Evolutionary conservation across 768 basidiomycete species (phyloP).

Genomic region (Mycena sanguinolenta): DNA sequence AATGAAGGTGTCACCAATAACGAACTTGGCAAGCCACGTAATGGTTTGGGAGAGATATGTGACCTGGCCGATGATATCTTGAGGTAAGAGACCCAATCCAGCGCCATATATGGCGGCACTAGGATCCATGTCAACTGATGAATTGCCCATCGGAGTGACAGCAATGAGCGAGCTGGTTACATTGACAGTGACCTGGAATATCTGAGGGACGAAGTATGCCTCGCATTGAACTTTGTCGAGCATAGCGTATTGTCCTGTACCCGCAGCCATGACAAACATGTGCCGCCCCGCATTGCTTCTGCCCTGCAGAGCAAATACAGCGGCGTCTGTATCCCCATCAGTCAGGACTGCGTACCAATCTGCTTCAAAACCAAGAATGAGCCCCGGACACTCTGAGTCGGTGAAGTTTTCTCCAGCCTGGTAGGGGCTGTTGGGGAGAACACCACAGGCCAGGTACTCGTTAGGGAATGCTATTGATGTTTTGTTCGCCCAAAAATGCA

Average conservation of each 20-base stretch:
- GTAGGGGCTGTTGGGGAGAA: slow-evolving; percentile 1
- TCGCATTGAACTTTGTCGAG: slow-evolving; percentile 19
- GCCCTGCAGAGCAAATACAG: slow-evolving; percentile 7
- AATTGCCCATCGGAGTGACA: slow-evolving; percentile 2
- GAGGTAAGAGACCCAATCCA: background rate
- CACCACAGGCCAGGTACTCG: slow-evolving; percentile 3
- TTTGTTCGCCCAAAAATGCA: background rate
- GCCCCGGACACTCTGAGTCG: background rate
- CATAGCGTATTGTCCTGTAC: background rate
- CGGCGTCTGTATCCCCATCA: background rate
- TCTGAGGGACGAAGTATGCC: background rate
- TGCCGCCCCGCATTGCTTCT: background rate
- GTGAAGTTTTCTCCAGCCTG: background rate
- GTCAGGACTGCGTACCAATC: background rate
- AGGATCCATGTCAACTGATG: slow-evolving; percentile 11
- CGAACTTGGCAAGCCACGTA: background rate
- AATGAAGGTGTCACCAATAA: background rate
- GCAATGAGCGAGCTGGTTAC: slow-evolving; percentile 1
- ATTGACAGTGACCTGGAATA: slow-evolving; percentile 14
- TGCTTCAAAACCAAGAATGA: background rate
- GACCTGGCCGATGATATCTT: background rate
- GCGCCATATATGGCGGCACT: background rate
- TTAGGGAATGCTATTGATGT: background rate
- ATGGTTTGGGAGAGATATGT: background rate
- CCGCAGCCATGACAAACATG: slow-evolving; percentile 15